Evolutionary conservation across 2,329 filamentous ascomycete species (phyloP).

Genomic region (Colletotrichum salicis): DNA sequence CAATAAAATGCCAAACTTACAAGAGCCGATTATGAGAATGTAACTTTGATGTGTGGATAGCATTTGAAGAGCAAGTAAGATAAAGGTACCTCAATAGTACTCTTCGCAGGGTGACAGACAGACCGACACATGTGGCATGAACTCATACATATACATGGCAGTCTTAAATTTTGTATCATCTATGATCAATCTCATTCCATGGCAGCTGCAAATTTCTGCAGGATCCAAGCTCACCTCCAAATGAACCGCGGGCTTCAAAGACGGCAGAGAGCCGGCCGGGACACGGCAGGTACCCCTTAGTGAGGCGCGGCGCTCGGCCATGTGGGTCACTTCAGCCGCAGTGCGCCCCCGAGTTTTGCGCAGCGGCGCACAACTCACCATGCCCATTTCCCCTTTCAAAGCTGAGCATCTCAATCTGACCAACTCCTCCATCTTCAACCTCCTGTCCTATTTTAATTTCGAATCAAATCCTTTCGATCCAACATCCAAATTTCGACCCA

Average conservation of each 20-base stretch:
- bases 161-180: too few species aligned
- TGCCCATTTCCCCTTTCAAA: constrained; percentile 4
- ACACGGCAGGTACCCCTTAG: not conserved
- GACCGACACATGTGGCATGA: too few species aligned
- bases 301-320: not conserved
- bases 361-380: constrained; percentile 25
- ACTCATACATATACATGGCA: too few species aligned
- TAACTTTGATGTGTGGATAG: too few species aligned
- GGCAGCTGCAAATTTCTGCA: not conserved
- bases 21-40: not conserved
- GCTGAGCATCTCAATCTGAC: not conserved
- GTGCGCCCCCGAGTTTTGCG: constrained; percentile 25
- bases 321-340: not conserved
- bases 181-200: not conserved
- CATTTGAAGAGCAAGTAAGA: not conserved
- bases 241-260: not conserved
- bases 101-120: not conserved
- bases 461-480: not conserved
- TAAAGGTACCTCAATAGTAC: not conserved
- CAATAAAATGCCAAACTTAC: not conserved
- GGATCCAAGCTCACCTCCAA: not conserved
- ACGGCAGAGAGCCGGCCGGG: not conserved
- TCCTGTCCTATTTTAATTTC: not conserved
- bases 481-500: not conserved
- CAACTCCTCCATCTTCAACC: not conserved